Conservation (phyloP, 441 rosid species). For the Arabidopsis hybrid region DNA sequence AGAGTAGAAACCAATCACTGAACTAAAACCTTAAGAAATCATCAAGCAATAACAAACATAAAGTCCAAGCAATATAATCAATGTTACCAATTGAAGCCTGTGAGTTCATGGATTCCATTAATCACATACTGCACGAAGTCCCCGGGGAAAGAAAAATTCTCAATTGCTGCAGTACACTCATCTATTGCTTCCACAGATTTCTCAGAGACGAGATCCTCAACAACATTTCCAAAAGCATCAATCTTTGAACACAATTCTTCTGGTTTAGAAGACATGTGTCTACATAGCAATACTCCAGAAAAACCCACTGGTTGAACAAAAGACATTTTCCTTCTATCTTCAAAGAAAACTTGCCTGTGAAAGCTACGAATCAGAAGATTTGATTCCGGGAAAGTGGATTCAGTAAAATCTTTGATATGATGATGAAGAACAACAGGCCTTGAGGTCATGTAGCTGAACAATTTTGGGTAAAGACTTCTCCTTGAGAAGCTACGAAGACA, state of each 20-base stretch:
- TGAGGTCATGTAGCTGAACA: constrained; percentile 2
- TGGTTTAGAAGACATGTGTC: neutral
- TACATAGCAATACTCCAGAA: constrained; percentile 23
- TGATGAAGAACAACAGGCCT: constrained; percentile 15
- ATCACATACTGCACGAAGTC: no score
- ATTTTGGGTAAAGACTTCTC: constrained; percentile 27
- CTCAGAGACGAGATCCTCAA: no score
- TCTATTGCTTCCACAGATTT: no score
- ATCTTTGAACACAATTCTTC: no score
- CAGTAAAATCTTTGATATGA: constrained; percentile 1
- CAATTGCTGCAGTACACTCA: no score
- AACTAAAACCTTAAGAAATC: neutral
- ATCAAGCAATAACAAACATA: neutral
- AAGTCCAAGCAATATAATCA: neutral
- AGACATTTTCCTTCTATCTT: neutral
- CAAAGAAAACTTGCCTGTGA: constrained; percentile 17
- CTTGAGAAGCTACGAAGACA: constrained; percentile 28
- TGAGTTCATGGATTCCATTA: no score
- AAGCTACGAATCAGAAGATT: constrained; percentile 8
- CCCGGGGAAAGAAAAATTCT: no score
- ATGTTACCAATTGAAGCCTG: no score
- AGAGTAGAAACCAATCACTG: constrained; percentile 8
- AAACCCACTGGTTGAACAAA: neutral
- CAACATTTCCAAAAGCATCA: no score
- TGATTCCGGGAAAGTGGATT: neutral